Evolutionary conservation across 345 rosid genomes (phyloP), one percentile per base, ranked within the genome.

Genomic region (Lumnitzera littorea): DNA sequence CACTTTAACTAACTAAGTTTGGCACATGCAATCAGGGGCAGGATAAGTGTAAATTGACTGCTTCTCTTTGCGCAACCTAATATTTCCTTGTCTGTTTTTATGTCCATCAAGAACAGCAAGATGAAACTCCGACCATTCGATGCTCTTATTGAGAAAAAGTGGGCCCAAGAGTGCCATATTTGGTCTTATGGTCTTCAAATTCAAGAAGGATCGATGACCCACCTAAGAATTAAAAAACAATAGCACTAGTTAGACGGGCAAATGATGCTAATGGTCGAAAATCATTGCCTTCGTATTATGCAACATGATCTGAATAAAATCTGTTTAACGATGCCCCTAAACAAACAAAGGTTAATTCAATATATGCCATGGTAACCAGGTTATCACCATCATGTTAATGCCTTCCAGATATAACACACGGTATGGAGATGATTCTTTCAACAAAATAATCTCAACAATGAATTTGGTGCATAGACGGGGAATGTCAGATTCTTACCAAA

Each of bases 11-110:
- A 31, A 4, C 62, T 68, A 73, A 20, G 74, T 68, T 66, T 61
- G 79, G 68, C 99, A 90, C 99, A 90, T 83, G 67, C 99, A 94
- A 72, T 88, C 86, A 15, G 97, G 95, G 50, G 87, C 91, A 12
- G 99, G 99, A 72, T 90, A 90, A 12, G 97, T 94, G 63, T 94
- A 94, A 23, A 94, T 84, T 52, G 99, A 94, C 61, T 90, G 92
- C 50, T 83, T 83, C 62, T 82, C 76, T 67, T 88, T 94, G 51
- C 96, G 74, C 54, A 84, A 56, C 56, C 97, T 78, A 63, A 79
- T 72, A 52, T 80, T 81, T 11, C 99, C 99, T 60, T 83, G 95
- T 66, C 99, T 82, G 65, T 80, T 84, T 76, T 76, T 82, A 64
- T 94, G 99, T 53, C 91, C 95, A 58, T 73, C 74, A 2, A 77